These are phyloP conservation scores for Podosphaera leucotricha DNA, from an alignment of 2,329 filamentous ascomycete genomes.

Conservation along the genomic window DNA sequence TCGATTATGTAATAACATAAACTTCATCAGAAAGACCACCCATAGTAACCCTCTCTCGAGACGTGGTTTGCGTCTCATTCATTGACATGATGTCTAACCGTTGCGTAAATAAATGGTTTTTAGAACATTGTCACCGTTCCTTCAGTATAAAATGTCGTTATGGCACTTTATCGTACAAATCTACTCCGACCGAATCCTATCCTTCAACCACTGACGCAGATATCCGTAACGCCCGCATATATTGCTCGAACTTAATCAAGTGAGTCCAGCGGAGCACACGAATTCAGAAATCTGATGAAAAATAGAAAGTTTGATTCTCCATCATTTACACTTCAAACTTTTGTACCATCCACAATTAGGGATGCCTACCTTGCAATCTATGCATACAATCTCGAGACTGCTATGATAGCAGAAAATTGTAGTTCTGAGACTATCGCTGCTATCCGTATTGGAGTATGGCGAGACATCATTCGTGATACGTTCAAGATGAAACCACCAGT, in stretches of 20 bases:
- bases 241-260: conserved; percentile 16
- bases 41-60: too few species aligned
- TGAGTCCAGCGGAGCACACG: conserved; percentile 4
- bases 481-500: conserved; percentile 60
- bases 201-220: conserved; percentile 14
- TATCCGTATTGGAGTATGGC: conserved; percentile 89
- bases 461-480: conserved; percentile 57
- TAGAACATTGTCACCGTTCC: conserved; percentile 3
- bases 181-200: conserved; percentile 13
- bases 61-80: neutral
- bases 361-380: conserved; percentile 79
- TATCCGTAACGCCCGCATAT: conserved; percentile 14
- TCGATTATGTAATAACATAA: too few species aligned
- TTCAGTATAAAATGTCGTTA: conserved; percentile 9
- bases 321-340: conserved; percentile 64
- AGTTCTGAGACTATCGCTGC: conserved; percentile 69
- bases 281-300: conserved; percentile 4
- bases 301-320: conserved; percentile 71
- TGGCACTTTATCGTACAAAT: conserved; percentile 14
- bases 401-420: conserved; percentile 70
- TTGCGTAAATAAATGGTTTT: conserved; percentile 9
- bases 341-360: conserved; percentile 50
- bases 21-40: too few species aligned
- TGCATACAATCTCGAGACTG: conserved; percentile 79
- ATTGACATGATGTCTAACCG: conserved; percentile 12